phyloP scores from a whole-genome alignment of 768 basidiomycete genomes.

The Trametes cubensis region DNA sequence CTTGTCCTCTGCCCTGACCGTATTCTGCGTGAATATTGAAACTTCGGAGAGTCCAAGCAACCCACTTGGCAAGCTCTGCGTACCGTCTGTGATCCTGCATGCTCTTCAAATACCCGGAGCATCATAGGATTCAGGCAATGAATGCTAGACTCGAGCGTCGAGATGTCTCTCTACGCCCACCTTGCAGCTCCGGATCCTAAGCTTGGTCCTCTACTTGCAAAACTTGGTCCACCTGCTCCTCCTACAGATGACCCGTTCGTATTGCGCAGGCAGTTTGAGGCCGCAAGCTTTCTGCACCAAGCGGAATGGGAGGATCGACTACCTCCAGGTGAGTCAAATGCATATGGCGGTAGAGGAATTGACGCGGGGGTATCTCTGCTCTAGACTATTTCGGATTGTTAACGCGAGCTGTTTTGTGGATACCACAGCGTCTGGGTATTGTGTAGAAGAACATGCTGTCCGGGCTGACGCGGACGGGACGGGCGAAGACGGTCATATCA shows the following conservation, averaged over 20 bases:
- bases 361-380: no score
- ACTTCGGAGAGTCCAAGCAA: no score
- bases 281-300: slow-evolving; percentile 1
- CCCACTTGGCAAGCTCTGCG: no score
- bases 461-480: not conserved
- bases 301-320: slow-evolving; percentile 3
- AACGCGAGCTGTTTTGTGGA: not conserved
- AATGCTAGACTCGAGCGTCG: not conserved
- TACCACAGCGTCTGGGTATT: not conserved
- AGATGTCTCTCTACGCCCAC: slow-evolving; percentile 2
- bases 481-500: not conserved
- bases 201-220: slow-evolving; percentile 1
- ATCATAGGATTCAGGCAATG: no score
- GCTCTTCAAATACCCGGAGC: no score
- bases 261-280: slow-evolving; percentile 5
- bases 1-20: no score
- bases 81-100: no score
- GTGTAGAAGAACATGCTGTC: not conserved
- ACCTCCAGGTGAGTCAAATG: slow-evolving; percentile 10
- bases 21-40: no score
- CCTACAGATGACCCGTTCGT: not conserved
- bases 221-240: slow-evolving; percentile 1
- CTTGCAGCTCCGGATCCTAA: not conserved
- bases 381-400: not conserved
- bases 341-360: no score